These are phyloP conservation scores for Boletellus ananiceps DNA, from an alignment of 768 basidiomycete species.

Conservation along the genomic window DNA sequence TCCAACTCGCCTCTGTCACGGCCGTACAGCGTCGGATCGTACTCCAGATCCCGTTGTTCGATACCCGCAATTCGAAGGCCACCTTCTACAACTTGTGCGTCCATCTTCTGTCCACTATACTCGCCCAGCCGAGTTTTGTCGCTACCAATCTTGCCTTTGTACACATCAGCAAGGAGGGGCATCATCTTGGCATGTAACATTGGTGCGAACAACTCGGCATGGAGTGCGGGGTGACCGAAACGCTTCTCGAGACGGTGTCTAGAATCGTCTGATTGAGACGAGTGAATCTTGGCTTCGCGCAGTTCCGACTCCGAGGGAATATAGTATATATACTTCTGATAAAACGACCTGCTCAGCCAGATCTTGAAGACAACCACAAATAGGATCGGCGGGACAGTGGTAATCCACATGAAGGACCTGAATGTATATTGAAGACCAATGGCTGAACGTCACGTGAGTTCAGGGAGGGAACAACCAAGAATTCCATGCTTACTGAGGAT, in stretches of 20 bases:
- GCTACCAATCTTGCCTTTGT: slow-evolving; percentile 62
- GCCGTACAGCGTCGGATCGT: slow-evolving; percentile 73
- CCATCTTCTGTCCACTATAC: slow-evolving; percentile 73
- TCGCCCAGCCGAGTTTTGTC: slow-evolving; percentile 67
- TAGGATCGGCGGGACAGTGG: slow-evolving; percentile 82
- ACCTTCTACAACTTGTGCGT: slow-evolving; percentile 68
- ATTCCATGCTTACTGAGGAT: slow-evolving; percentile 63
- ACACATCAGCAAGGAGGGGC: slow-evolving; percentile 70
- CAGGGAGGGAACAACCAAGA: neutral
- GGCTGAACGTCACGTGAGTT: slow-evolving; percentile 39
- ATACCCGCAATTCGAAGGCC: slow-evolving; percentile 82
- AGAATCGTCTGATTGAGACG: slow-evolving; percentile 67
- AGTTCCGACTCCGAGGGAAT: slow-evolving; percentile 80
- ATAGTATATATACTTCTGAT: slow-evolving; percentile 72
- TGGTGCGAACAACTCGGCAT: slow-evolving; percentile 81
- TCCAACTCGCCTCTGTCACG: slow-evolving; percentile 83
- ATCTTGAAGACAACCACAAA: slow-evolving; percentile 80
- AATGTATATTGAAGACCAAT: slow-evolving; percentile 80
- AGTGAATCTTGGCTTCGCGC: slow-evolving; percentile 67
- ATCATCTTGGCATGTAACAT: slow-evolving; percentile 87
- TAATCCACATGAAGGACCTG: slow-evolving; percentile 72
- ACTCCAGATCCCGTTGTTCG: slow-evolving; percentile 75
- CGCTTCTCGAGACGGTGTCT: slow-evolving; percentile 80
- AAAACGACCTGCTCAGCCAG: slow-evolving; percentile 67
- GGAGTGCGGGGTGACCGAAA: slow-evolving; percentile 92